These are phyloP conservation scores for Yarrowia osloensis DNA, from an alignment of 805 yeast genomes.

Conservation along the genomic window DNA sequence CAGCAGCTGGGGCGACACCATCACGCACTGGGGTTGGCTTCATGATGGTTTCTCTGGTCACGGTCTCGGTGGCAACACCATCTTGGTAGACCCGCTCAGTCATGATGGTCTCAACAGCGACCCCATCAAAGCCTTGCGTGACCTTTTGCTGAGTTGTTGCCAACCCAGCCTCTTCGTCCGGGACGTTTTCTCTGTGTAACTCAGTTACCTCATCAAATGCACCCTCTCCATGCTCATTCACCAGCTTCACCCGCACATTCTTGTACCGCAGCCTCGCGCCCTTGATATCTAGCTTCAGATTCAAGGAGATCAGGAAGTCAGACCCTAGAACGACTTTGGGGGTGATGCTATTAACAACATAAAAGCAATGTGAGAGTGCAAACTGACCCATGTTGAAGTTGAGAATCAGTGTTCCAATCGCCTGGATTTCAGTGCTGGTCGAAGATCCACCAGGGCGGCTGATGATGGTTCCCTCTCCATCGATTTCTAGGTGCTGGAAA, in stretches of 20 bases:
- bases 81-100: conserved; percentile 19
- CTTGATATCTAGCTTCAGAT: conserved; percentile 10
- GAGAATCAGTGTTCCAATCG: conserved; percentile 20
- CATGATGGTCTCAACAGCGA: not conserved
- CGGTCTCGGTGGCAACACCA: conserved; percentile 3
- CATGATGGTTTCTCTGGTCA: not conserved
- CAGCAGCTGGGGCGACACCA: not conserved
- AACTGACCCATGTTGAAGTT: conserved; percentile 28
- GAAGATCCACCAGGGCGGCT: conserved; percentile 7
- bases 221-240: conserved; percentile 15
- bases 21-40: not conserved
- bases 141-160: not conserved
- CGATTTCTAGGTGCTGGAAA: conserved; percentile 14
- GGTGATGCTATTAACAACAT: conserved; percentile 5
- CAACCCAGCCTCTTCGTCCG: not conserved
- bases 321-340: conserved; percentile 9
- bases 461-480: conserved; percentile 9
- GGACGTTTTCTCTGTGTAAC: not conserved
- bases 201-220: not conserved
- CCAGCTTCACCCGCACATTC: conserved; percentile 11
- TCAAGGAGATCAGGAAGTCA: not conserved
- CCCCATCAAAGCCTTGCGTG: not conserved
- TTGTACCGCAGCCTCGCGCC: conserved; percentile 16
- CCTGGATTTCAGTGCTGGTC: not conserved
- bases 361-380: conserved; percentile 19